Evolutionary conservation across 768 basidiomycete genomes (phyloP), one percentile per base, ranked within the genome.

Genomic region (Hortiboletus campestris): DNA sequence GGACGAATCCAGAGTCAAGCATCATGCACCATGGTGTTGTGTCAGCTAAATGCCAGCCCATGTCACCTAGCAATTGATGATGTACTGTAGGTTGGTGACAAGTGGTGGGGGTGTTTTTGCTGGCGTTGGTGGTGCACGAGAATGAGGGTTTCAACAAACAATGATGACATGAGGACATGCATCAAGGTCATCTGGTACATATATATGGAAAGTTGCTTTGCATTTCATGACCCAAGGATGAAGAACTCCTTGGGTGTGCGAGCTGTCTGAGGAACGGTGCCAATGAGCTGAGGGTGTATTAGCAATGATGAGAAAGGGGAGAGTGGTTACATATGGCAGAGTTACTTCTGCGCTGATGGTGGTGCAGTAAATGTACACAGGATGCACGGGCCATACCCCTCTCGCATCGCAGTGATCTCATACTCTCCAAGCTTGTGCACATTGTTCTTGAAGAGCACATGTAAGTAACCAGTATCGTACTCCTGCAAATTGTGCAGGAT

Each of bases 141-240:
- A 49, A 53, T 43, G 61, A 2, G 28, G 60, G 35, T 49, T 52
- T 2, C 19, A 28, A 46, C 57, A 65, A 2, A 65, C n/a, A 1
- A 65, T 19, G 2, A 57, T 6, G 1, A 49, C 7, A 1, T 6
- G 11, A 2, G 19, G 29, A 20, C 49, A 49, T 9, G 19, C 29
- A 4, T 2, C 1, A 6, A 40, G 49, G 11, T 49, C 49, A 7
- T 41, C 2, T 2, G 49, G 39, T 10, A 1, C 13, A 32, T 49
- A 49, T 4, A 41, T 41, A 17, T 49, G 6, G 29, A 40, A 49
- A 6, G 6, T 31, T 1, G 49, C 11, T 2, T 3, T 8, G 19
- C 49, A 49, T 22, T n/a, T 19, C 9, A 2, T 29, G 8, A 32
- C 39, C 28, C 28, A 31, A 3, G 38, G 28, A 19, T 19, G 39